Percentiles rank a stretch among this genome's conserved stretches.
Evolutionary conservation across 1,284 basidiomycete genomes (phyloP).

Genomic region (Blastosporella zonata): DNA sequence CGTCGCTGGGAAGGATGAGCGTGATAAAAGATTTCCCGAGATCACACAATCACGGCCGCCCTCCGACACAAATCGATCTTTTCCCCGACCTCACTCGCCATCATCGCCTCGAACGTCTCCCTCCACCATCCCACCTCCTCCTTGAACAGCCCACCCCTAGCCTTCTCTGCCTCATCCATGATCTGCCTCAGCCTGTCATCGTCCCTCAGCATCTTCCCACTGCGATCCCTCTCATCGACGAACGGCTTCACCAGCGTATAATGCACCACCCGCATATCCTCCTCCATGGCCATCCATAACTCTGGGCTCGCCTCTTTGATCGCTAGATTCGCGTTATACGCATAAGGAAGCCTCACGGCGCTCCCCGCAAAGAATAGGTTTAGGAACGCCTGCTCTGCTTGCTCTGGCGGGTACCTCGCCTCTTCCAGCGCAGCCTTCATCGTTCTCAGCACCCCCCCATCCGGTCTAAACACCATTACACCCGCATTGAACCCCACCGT

Average conservation of each 20-base stretch:
- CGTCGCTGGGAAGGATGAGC: too few species aligned
- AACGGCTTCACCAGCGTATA: conserved; percentile 43
- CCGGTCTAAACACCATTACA: conserved; percentile 37
- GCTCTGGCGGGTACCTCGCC: conserved; percentile 31
- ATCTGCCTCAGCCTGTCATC: conserved; percentile 14
- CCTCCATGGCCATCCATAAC: conserved; percentile 35
- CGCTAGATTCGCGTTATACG: conserved; percentile 45
- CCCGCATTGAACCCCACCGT: conserved; percentile 41
- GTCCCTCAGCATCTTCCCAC: conserved; percentile 22
- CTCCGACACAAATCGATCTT: conserved; percentile 12
- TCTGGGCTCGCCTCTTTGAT: conserved; percentile 35
- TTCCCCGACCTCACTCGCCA: conserved; percentile 6
- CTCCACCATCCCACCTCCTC: conserved; percentile 35
- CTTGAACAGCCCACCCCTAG: background rate
- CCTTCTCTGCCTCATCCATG: conserved; percentile 7
- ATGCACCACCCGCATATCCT: conserved; percentile 38
- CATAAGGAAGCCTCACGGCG: conserved; percentile 38
- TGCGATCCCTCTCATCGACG: conserved; percentile 19
- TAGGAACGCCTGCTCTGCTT: conserved; percentile 45
- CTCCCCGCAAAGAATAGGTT: conserved; percentile 41
- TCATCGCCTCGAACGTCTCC: conserved; percentile 30
- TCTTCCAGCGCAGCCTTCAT: conserved; percentile 35
- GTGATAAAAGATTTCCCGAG: too few species aligned
- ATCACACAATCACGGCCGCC: background rate
- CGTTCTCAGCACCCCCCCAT: conserved; percentile 29